Percentiles rank a stretch among this genome's conserved stretches.
Evolutionary conservation across 1,284 basidiomycete genomes (phyloP).

Genomic region (Neolentinus lepideus): DNA sequence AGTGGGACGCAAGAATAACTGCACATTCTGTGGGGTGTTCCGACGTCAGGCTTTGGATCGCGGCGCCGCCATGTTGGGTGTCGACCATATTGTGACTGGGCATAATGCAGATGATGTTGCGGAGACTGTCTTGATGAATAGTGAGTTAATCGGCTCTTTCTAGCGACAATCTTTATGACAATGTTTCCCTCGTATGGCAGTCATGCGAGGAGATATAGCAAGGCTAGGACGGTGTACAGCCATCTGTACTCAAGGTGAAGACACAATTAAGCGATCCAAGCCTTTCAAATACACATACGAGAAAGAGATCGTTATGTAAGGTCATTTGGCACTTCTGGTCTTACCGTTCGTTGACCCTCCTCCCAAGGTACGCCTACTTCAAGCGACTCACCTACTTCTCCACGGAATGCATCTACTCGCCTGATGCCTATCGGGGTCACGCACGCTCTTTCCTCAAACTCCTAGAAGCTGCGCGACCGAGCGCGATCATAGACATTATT

Average conservation of each 20-base stretch:
- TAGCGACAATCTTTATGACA: conserved; percentile 9
- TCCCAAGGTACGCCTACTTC: conserved; percentile 89
- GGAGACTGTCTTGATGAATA: conserved; percentile 98
- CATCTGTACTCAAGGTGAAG: conserved; percentile 90
- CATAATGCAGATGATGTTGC: conserved; percentile 99
- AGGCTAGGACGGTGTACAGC: conserved; percentile 90
- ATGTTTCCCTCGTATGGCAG: conserved; percentile 39
- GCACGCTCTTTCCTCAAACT: conserved; percentile 94
- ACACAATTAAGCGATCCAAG: conserved; percentile 94
- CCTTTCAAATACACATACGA: conserved; percentile 99
- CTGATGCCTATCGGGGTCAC: conserved; percentile 96
- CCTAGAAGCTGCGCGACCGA: conserved; percentile 88
- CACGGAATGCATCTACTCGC: conserved; percentile 98
- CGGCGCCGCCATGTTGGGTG: conserved; percentile 82
- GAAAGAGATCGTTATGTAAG: conserved; percentile 98
- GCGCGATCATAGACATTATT: conserved; percentile 96
- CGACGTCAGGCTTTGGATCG: conserved; percentile 93
- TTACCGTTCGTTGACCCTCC: not conserved
- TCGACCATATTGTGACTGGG: conserved; percentile 98
- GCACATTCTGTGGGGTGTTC: conserved; percentile 99
- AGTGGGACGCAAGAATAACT: conserved; percentile 97
- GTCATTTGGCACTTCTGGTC: conserved; percentile 3
- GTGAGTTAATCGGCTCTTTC: conserved; percentile 38
- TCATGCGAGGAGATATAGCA: conserved; percentile 96
- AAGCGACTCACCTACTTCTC: conserved; percentile 99